Evolutionary conservation across 345 rosid genomes (phyloP).

Genomic region (Pistacia vera): DNA sequence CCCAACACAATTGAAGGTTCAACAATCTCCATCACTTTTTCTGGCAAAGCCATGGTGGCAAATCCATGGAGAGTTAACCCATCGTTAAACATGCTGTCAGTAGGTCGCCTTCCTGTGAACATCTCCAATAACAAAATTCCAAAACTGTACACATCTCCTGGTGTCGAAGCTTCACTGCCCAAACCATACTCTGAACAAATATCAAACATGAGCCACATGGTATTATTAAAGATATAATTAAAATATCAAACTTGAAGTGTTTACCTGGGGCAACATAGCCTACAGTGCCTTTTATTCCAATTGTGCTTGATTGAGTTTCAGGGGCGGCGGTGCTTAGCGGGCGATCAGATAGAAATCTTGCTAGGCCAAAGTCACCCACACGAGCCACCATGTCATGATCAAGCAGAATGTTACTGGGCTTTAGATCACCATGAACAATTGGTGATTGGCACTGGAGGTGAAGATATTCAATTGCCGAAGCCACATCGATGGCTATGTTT

Average conservation of each 20-base stretch:
- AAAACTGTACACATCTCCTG: no score
- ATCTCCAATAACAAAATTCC: no score
- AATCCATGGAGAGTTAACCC: no score
- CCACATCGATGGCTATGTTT: slow-evolving; percentile 17
- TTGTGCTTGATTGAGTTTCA: slow-evolving; percentile 5
- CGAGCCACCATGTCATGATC: slow-evolving; percentile 19
- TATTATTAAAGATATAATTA: no score
- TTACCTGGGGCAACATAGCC: slow-evolving; percentile 21
- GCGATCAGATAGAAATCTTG: slow-evolving; percentile 8
- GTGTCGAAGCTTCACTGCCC: no score
- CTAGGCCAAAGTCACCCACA: slow-evolving; percentile 27
- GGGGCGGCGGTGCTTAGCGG: background rate
- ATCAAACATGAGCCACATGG: background rate
- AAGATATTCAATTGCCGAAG: slow-evolving; percentile 26
- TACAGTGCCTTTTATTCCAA: slow-evolving; percentile 21
- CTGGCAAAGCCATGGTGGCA: no score
- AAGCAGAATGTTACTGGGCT: slow-evolving; percentile 26
- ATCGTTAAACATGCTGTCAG: no score
- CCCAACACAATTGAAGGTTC: no score
- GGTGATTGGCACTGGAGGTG: slow-evolving; percentile 20
- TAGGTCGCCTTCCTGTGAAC: no score
- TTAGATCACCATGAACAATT: slow-evolving; percentile 21
- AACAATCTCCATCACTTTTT: no score
- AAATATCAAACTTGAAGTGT: no score
- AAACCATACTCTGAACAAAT: background rate